Conservation (phyloP, 495 filamentous ascomycete genomes). For the Hypoxylon lienhwacheense region DNA sequence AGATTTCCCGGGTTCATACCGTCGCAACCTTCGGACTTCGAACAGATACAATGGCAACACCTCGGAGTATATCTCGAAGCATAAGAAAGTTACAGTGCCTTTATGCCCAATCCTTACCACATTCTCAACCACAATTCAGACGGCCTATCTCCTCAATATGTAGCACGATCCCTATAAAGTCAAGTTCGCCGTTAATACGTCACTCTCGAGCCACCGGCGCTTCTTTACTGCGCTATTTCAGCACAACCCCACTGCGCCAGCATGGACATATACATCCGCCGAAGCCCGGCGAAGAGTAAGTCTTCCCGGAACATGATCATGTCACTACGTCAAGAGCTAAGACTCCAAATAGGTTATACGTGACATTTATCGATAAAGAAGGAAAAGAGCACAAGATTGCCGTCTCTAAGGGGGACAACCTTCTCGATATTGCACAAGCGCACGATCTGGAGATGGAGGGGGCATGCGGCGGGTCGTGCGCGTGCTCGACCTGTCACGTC, state of each 20-base stretch:
- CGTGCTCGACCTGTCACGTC: slow-evolving; percentile 96
- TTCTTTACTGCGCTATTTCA: slow-evolving; percentile 60
- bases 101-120: slow-evolving; percentile 10
- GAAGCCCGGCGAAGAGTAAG: slow-evolving; percentile 93
- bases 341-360: slow-evolving; percentile 63
- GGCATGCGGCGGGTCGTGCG: slow-evolving; percentile 93
- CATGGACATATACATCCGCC: slow-evolving; percentile 85
- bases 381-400: slow-evolving; percentile 70
- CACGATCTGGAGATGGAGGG: slow-evolving; percentile 98
- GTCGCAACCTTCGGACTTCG: slow-evolving; percentile 6
- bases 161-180: slow-evolving; percentile 17
- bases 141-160: slow-evolving; percentile 8
- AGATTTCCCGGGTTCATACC: slow-evolving; percentile 12
- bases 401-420: slow-evolving; percentile 83
- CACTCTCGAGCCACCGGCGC: slow-evolving; percentile 4
- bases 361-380: slow-evolving; percentile 97
- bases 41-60: slow-evolving; percentile 18
- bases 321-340: background rate
- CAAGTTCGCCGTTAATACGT: slow-evolving; percentile 11
- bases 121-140: slow-evolving; percentile 7
- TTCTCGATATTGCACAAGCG: slow-evolving; percentile 91
- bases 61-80: slow-evolving; percentile 21
- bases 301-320: background rate
- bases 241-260: slow-evolving; percentile 57
- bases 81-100: slow-evolving; percentile 11